phyloP scores from a whole-genome alignment of 2,329 filamentous ascomycete species.

The Paraphoma chrysanthemicola region DNA sequence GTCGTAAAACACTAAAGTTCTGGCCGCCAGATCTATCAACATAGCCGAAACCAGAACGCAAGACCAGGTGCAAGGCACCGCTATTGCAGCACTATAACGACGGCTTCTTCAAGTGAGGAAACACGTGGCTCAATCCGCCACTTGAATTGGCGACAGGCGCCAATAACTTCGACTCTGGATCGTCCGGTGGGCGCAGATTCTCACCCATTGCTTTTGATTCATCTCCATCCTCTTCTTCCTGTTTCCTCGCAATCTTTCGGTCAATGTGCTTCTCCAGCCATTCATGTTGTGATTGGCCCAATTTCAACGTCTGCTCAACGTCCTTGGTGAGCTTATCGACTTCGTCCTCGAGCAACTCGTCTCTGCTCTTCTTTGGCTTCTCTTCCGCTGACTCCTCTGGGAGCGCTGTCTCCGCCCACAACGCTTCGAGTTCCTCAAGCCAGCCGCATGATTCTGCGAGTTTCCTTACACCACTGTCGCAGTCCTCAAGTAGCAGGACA shows the following conservation, averaged over 20 bases:
- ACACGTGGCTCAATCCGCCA: slow-evolving; percentile 34
- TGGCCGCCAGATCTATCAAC: too few relatives aligned
- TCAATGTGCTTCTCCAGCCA: slow-evolving; percentile 45
- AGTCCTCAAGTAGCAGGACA: slow-evolving; percentile 81
- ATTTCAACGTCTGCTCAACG: slow-evolving; percentile 60
- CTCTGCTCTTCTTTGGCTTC: slow-evolving; percentile 53
- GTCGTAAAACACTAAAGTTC: too few relatives aligned
- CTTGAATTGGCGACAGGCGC: slow-evolving; percentile 11
- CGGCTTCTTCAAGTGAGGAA: slow-evolving; percentile 49
- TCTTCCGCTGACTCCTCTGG: slow-evolving; percentile 51
- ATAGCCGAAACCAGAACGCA: too few relatives aligned
- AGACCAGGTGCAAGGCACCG: too few relatives aligned
- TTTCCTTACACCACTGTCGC: slow-evolving; percentile 79
- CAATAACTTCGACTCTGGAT: slow-evolving; percentile 10
- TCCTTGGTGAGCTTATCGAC: slow-evolving; percentile 65
- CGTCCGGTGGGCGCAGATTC: slow-evolving; percentile 9
- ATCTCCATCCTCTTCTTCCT: slow-evolving; percentile 9
- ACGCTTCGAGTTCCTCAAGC: slow-evolving; percentile 78
- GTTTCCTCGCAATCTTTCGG: slow-evolving; percentile 31
- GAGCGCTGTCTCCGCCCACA: slow-evolving; percentile 72
- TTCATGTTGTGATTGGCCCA: slow-evolving; percentile 36
- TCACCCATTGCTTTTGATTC: background rate
- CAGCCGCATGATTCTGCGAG: slow-evolving; percentile 84
- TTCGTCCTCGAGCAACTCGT: slow-evolving; percentile 65
- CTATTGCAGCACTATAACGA: slow-evolving; percentile 44